Percentiles rank a stretch among this genome's conserved stretches.
phyloP scores from a whole-genome alignment of 441 rosid species.

The Erodium chrysanthum region DNA sequence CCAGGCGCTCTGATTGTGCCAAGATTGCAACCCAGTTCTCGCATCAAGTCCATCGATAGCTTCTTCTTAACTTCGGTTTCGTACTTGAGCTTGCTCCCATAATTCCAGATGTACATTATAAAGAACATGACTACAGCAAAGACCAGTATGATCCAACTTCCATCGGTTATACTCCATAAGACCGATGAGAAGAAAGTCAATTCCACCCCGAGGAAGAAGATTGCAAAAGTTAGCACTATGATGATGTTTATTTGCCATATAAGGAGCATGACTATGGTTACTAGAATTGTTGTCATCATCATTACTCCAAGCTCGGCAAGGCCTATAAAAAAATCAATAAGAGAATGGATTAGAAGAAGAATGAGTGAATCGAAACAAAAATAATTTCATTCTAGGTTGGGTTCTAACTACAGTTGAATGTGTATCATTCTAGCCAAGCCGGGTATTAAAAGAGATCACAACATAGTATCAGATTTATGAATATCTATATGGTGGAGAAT shows the following conservation, averaged over 20 bases:
- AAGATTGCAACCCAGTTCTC: conserved; percentile 79
- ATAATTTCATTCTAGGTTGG: neutral
- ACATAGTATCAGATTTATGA: neutral
- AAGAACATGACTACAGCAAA: conserved; percentile 76
- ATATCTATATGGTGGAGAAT: too few species aligned
- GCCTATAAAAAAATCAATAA: conserved; percentile 39
- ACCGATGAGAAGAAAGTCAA: conserved; percentile 79
- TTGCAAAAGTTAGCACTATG: conserved; percentile 48
- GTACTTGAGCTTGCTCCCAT: conserved; percentile 90
- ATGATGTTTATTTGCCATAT: conserved; percentile 93
- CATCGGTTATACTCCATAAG: conserved; percentile 61
- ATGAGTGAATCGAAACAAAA: conserved; percentile 4
- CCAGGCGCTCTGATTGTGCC: conserved; percentile 98
- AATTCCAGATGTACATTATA: conserved; percentile 87
- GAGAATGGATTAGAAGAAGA: neutral
- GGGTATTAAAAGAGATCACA: neutral
- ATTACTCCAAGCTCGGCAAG: conserved; percentile 95
- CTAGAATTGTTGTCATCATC: conserved; percentile 92
- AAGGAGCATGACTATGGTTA: conserved; percentile 92
- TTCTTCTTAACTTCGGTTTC: conserved; percentile 93
- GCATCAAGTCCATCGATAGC: conserved; percentile 80
- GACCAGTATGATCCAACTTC: conserved; percentile 92
- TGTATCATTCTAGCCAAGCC: neutral
- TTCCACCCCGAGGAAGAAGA: conserved; percentile 71
- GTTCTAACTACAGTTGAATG: neutral